A percentile compares a stretch with the other conserved stretches of the same genome.
Evolutionary conservation across 345 rosid genomes (phyloP).

Genomic region (Euphorbia peplus): DNA sequence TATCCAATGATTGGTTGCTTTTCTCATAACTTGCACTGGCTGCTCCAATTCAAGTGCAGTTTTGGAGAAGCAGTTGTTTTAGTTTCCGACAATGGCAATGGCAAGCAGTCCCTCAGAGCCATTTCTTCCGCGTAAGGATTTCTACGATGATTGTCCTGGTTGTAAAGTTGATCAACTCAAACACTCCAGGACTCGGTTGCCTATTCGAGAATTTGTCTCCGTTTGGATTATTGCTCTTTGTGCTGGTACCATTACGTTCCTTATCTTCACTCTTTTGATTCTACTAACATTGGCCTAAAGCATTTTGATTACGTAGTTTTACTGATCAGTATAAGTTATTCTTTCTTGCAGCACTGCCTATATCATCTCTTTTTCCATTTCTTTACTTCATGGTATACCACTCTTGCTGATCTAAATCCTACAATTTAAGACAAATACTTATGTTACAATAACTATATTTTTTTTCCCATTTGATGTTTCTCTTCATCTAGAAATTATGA

Average conservation of each 20-base stretch:
- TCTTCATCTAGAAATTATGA: not conserved
- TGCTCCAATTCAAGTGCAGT: too few relatives aligned
- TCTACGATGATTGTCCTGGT: slow-evolving; percentile 73
- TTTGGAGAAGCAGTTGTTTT: too few relatives aligned
- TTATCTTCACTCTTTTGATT: too few relatives aligned
- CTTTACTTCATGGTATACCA: slow-evolving; percentile 73
- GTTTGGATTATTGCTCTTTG: slow-evolving; percentile 74
- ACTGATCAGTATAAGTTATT: not conserved
- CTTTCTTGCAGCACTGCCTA: slow-evolving; percentile 71
- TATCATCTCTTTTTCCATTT: slow-evolving; percentile 83
- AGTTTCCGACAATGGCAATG: too few relatives aligned
- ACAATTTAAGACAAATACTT: not conserved
- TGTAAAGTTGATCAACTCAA: slow-evolving; percentile 67
- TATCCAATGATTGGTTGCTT: too few relatives aligned
- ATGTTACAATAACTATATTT: not conserved
- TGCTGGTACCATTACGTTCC: too few relatives aligned
- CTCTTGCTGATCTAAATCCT: not conserved
- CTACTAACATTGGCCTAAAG: too few relatives aligned
- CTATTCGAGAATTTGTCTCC: slow-evolving; percentile 49
- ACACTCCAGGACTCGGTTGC: slow-evolving; percentile 50
- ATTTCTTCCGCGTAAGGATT: slow-evolving; percentile 51
- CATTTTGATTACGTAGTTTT: not conserved
- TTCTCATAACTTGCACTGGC: too few relatives aligned
- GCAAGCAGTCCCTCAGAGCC: too few relatives aligned
- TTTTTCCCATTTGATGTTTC: not conserved